Evolutionary conservation across 1,284 basidiomycete species (phyloP), one percentile per base, ranked within the genome.

Genomic region (Ustilago cynodontis): DNA sequence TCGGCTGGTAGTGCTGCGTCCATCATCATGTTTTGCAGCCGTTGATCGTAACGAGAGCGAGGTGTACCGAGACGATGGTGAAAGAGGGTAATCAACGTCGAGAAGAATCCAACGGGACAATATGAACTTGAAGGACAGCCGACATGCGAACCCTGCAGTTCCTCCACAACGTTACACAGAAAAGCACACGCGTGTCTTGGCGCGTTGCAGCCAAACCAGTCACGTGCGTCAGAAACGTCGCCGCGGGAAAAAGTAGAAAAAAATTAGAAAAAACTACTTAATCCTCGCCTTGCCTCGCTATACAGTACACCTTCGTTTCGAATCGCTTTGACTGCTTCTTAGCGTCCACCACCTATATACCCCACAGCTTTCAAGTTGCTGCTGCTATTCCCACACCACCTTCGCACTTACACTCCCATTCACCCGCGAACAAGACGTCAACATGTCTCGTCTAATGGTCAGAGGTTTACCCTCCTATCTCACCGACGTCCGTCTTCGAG

Each of bases 391-490:
- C 31, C 31, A 33, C 31, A 33, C 31, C 11, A 33, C 11, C 31
- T 33, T 33, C 31, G 11, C 11, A 33, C 11, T 6, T 5, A 33
- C 31, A 33, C n/a, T n/a, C n/a, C n/a, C n/a, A n/a, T n/a, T n/a
- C n/a, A n/a, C n/a, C n/a, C n/a, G n/a, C n/a, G n/a, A n/a, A n/a
- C n/a, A n/a, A n/a, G n/a, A n/a, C n/a, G n/a, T 24, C 53, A 66
- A 4, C 57, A 84, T 81, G 93, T 96, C 95, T 16, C 93, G 96
- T 53, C 90, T 99, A 51, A 93, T 99, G 63, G 89, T 98, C 54
- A 94, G 94, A 82, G 94, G 94, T 81, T 87, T 99, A 1, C 95
- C 95, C 0, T 84, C 90, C 0, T 92, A 92, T 83, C 88, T 93
- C 31, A 91, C 92, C 0, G 89, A 91, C 35, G 88, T 88, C 9